Conservation (phyloP, 805 yeast genomes). For the Priceomyces haplophilus region DNA sequence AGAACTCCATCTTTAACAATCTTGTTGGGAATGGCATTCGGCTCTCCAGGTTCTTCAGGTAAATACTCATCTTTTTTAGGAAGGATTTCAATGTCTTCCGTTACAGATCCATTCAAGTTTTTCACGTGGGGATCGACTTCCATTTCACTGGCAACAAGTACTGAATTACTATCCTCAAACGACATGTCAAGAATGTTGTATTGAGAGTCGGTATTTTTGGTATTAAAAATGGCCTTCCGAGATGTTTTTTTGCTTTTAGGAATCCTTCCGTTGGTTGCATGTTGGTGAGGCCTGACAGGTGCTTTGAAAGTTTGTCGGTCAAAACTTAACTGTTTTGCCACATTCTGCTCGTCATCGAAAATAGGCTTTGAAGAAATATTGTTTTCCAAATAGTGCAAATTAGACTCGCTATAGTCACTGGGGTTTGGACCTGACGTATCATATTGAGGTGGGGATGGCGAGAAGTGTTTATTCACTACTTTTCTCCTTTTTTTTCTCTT, state of each 20-base stretch:
- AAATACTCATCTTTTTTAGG: no score
- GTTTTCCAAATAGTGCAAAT: slow-evolving; percentile 25
- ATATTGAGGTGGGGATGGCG: slow-evolving; percentile 17
- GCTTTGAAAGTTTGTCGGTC: neutral
- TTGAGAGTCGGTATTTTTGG: neutral
- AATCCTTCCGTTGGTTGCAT: neutral
- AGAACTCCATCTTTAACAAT: no score
- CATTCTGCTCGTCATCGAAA: neutral
- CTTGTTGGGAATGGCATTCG: no score
- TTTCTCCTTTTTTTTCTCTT: slow-evolving; percentile 21
- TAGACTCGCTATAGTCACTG: slow-evolving; percentile 35
- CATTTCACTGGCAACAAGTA: no score
- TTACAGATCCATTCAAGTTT: no score
- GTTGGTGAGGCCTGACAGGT: neutral
- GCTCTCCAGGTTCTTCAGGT: no score
- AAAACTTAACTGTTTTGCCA: no score
- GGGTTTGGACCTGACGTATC: slow-evolving; percentile 29
- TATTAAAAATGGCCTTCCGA: neutral
- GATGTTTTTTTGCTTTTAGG: neutral
- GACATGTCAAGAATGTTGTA: slow-evolving; percentile 8
- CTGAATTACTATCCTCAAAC: slow-evolving; percentile 8
- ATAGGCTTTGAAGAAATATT: slow-evolving; percentile 3
- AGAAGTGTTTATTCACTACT: slow-evolving; percentile 7
- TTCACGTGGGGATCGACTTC: no score
- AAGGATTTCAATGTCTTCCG: no score